Conservation (phyloP, 1,284 basidiomycete genomes). For the Sporisorium exsertum region DNA sequence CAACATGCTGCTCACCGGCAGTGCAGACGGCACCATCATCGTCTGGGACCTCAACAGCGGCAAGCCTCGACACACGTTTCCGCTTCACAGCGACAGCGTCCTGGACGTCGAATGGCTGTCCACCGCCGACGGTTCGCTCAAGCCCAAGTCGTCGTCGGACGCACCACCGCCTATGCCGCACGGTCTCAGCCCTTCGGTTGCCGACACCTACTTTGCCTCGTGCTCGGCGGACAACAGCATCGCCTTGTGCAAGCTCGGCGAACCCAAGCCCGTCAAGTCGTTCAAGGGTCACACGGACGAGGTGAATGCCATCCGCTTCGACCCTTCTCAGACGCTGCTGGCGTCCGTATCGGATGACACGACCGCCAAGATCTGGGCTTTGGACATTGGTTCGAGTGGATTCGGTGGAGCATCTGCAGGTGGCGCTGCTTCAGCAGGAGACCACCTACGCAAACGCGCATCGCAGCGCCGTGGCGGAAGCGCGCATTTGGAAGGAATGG, state of each 20-base stretch:
- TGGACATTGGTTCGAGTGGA: slow-evolving; percentile 46
- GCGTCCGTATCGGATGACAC: slow-evolving; percentile 66
- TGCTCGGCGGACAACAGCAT: slow-evolving; percentile 68
- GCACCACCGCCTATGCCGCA: slow-evolving; percentile 50
- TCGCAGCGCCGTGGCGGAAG: slow-evolving; percentile 54
- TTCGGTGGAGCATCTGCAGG: slow-evolving; percentile 16
- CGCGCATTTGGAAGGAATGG: slow-evolving; percentile 53
- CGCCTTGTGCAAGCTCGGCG: slow-evolving; percentile 64
- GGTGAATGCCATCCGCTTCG: slow-evolving; percentile 68
- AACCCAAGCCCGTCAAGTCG: slow-evolving; percentile 63
- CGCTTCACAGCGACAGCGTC: slow-evolving; percentile 64
- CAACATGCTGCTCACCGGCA: slow-evolving; percentile 65
- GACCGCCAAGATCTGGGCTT: slow-evolving; percentile 63
- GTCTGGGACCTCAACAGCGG: slow-evolving; percentile 69
- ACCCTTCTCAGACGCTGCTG: slow-evolving; percentile 65
- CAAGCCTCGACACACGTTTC: slow-evolving; percentile 65
- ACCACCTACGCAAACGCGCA: slow-evolving; percentile 40
- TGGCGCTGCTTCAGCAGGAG: slow-evolving; percentile 19
- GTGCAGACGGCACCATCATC: slow-evolving; percentile 67
- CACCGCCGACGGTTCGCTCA: slow-evolving; percentile 46
- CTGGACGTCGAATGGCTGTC: slow-evolving; percentile 68
- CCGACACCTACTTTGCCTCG: slow-evolving; percentile 66
- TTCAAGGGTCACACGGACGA: slow-evolving; percentile 67
- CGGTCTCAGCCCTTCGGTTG: slow-evolving; percentile 48
- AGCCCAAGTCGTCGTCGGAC: slow-evolving; percentile 34